Evolutionary conservation across 371 early-diverging fungal genomes (phyloP).

Genomic region (Rhizopus microsporus): DNA sequence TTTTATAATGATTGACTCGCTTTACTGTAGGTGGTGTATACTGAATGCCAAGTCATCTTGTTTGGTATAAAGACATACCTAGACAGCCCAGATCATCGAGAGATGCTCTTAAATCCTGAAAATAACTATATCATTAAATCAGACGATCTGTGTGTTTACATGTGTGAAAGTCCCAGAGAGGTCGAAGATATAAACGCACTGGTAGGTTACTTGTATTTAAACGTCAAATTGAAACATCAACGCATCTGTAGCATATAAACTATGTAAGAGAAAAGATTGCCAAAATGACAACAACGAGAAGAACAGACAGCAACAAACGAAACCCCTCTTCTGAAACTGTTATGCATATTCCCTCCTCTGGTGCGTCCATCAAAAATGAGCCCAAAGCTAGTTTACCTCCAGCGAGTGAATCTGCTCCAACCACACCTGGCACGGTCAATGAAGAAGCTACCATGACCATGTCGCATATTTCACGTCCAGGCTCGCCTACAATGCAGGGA

Average conservation of each 20-base stretch:
- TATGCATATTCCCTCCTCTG: too few species aligned
- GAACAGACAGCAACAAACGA: background rate
- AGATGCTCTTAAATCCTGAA: slow-evolving; percentile 71
- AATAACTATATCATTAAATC: slow-evolving; percentile 52
- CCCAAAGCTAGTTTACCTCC: background rate
- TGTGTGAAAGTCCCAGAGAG: slow-evolving; percentile 65
- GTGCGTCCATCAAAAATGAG: too few species aligned
- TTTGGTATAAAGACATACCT: slow-evolving; percentile 58
- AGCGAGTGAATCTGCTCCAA: slow-evolving; percentile 7
- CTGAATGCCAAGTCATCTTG: slow-evolving; percentile 72
- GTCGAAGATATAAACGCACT: slow-evolving; percentile 46
- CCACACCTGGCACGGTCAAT: slow-evolving; percentile 1
- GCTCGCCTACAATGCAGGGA: slow-evolving; percentile 1
- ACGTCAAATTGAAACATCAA: too few species aligned
- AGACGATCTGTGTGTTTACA: slow-evolving; percentile 60
- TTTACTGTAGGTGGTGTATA: slow-evolving; percentile 48
- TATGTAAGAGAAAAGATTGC: slow-evolving; percentile 13
- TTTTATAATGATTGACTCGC: too few species aligned
- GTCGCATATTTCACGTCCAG: slow-evolving; percentile 1
- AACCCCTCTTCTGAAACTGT: too few species aligned
- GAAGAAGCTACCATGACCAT: background rate
- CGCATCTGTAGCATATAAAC: background rate
- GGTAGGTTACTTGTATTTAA: slow-evolving; percentile 19
- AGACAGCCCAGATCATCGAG: slow-evolving; percentile 23
- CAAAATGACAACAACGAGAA: slow-evolving; percentile 5